Evolutionary conservation across 2,329 filamentous ascomycete genomes (phyloP).

Genomic region (Trichoderma atrobrunneum): DNA sequence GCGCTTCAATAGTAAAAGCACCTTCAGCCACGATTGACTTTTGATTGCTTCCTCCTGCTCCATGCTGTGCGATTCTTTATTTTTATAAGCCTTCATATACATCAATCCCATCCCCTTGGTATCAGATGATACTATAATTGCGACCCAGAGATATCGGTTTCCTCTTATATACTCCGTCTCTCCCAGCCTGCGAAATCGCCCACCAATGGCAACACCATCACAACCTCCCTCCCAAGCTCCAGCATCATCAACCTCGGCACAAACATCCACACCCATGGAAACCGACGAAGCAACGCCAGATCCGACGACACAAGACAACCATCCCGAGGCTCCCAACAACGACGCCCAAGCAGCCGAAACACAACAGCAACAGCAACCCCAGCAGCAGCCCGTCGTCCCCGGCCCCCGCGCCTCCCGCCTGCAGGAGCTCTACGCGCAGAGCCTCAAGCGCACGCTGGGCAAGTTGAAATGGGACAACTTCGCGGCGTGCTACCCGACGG

Average conservation of each 20-base stretch:
- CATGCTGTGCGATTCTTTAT: neutral
- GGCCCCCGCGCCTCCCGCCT: constrained; percentile 58
- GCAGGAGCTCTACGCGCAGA: constrained; percentile 51
- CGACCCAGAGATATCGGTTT: neutral
- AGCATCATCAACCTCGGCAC: neutral
- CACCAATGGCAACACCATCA: neutral
- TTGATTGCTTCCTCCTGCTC: neutral
- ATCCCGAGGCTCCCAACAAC: neutral
- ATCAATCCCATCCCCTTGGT: neutral
- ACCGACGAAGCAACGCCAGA: neutral
- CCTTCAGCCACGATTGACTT: neutral
- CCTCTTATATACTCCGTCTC: neutral
- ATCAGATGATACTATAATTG: neutral
- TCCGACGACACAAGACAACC: neutral
- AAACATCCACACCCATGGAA: constrained; percentile 8
- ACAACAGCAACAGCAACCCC: constrained; percentile 30
- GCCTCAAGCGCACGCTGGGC: constrained; percentile 52
- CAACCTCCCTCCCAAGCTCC: neutral
- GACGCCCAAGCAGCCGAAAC: neutral
- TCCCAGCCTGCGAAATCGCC: neutral
- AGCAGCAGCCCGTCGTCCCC: constrained; percentile 43
- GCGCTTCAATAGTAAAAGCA: neutral
- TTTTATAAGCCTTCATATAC: neutral
- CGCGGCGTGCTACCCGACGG: constrained; percentile 59
- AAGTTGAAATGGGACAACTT: constrained; percentile 58